Evolutionary conservation across 208 protist species (phyloP), one percentile per base, ranked within the genome.

Genomic region (Novymonas esmeraldas): DNA sequence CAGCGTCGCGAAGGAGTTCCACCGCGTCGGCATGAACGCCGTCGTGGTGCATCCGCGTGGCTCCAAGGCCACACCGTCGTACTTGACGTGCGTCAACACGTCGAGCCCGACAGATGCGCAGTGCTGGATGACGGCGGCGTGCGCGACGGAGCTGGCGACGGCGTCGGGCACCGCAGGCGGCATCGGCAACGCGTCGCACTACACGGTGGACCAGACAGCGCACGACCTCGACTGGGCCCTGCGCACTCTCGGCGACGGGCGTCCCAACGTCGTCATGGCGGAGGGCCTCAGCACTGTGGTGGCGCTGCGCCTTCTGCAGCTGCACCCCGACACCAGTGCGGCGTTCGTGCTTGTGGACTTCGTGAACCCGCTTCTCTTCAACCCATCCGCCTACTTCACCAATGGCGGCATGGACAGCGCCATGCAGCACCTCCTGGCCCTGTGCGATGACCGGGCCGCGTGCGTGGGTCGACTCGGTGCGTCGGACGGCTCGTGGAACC

Each of bases 1-100:
- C 5, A 48, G 42, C 11, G 59, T 80, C 24, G 81, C 73, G 1
- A 68, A 70, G 22, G 51, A 48, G 24, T 34, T 87, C 20, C 26
- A 3, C 6, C 70, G 64, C 13, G 33, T 60, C 4, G 58, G 70
- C 26, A 67, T 87, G 6, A 79, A 82, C 34, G 81, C 85, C 10
- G 71, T 91, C 16, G n/a, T 81, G 14, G 77, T 91, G 18, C 68
- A 76, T 51, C 73, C 81, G 2, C 78, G 85, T 38, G 85, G 85
- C 24, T 70, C 65, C 20, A 64, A 69, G 38, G 42, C 34, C 33
- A 64, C 51, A 1, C 73, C 63, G 22, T 79, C 61, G 42, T 70
- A 54, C 48, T 69, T 60, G 44, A 48, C 31, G 68, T 76, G 64
- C 68, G 61, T 48, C n/a, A 57, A 58, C 3, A 41, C 29, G 22